A percentile compares a stretch with the other conserved stretches of the same genome.
phyloP scores from a whole-genome alignment of 768 basidiomycete genomes.

The Tricholoma saponaceum region DNA sequence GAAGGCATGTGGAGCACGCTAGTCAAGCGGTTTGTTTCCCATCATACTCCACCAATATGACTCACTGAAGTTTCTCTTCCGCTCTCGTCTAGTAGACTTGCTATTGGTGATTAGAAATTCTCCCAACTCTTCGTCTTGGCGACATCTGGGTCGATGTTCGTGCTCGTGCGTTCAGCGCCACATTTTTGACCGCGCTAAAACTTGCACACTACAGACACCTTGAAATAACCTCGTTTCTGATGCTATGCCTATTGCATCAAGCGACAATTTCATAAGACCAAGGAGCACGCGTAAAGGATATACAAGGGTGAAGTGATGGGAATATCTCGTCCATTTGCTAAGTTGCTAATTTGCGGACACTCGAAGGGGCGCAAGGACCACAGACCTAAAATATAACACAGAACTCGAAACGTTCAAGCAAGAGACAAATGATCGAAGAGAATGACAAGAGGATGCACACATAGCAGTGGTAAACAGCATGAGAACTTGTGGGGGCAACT shows the following conservation, averaged over 20 bases:
- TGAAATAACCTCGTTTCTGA: background rate
- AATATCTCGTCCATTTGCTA: background rate
- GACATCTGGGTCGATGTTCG: background rate
- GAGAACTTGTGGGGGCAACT: background rate
- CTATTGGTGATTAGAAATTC: background rate
- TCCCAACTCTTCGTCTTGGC: background rate
- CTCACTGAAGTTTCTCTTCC: background rate
- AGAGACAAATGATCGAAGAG: background rate
- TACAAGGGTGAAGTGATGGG: background rate
- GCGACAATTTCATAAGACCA: background rate
- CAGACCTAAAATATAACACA: background rate
- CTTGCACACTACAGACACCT: background rate
- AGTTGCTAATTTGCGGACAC: background rate
- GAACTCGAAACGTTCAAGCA: background rate
- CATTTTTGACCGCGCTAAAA: background rate
- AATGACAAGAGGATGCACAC: background rate
- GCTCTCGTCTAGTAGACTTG: background rate
- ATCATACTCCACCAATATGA: background rate
- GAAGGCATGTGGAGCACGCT: background rate
- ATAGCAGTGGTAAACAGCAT: background rate
- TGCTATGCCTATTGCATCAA: background rate
- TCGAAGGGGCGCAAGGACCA: background rate
- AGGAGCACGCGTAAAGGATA: background rate
- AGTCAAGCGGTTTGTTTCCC: background rate
- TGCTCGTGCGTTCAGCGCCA: background rate